These are phyloP conservation scores for Aspergillus sp. DNA, from an alignment of 2,329 filamentous ascomycete species.

Conservation along the genomic window DNA sequence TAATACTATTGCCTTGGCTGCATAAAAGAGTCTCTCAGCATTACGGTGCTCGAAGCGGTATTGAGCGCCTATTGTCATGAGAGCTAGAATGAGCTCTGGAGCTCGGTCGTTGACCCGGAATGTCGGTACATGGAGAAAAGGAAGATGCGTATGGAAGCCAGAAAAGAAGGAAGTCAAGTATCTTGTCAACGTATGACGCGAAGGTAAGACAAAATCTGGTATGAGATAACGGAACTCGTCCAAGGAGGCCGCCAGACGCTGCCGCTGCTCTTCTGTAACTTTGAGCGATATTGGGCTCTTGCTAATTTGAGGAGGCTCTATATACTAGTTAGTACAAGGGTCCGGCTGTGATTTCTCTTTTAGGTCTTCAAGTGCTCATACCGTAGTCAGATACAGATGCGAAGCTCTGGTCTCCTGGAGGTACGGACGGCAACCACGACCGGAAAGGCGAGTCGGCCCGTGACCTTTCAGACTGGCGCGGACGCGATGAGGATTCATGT, in stretches of 20 bases:
- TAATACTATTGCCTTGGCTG: conserved; percentile 63
- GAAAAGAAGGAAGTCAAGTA: conserved; percentile 71
- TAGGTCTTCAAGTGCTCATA: conserved; percentile 11
- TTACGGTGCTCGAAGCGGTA: conserved; percentile 52
- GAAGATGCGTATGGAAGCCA: conserved; percentile 64
- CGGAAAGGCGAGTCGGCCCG: conserved; percentile 37
- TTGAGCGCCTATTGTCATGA: conserved; percentile 61
- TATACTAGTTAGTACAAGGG: neutral
- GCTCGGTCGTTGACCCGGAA: conserved; percentile 65
- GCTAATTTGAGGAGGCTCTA: conserved; percentile 31
- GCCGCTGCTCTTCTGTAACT: conserved; percentile 9
- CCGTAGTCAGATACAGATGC: conserved; percentile 36
- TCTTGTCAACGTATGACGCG: conserved; percentile 66
- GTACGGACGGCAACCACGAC: conserved; percentile 37
- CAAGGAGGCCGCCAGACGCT: conserved; percentile 4
- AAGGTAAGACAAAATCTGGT: conserved; percentile 65
- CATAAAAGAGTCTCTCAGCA: conserved; percentile 49
- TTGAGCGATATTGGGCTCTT: conserved; percentile 28
- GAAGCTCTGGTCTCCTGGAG: conserved; percentile 35
- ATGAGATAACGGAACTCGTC: conserved; percentile 15
- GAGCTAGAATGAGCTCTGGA: conserved; percentile 67
- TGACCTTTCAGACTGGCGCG: conserved; percentile 25
- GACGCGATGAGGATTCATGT: conserved; percentile 20
- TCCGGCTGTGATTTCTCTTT: neutral
- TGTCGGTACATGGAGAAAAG: conserved; percentile 69